These are phyloP conservation scores for Silene noctiflora DNA, from an alignment of 179 eudicot genomes.

Conservation along the genomic window DNA sequence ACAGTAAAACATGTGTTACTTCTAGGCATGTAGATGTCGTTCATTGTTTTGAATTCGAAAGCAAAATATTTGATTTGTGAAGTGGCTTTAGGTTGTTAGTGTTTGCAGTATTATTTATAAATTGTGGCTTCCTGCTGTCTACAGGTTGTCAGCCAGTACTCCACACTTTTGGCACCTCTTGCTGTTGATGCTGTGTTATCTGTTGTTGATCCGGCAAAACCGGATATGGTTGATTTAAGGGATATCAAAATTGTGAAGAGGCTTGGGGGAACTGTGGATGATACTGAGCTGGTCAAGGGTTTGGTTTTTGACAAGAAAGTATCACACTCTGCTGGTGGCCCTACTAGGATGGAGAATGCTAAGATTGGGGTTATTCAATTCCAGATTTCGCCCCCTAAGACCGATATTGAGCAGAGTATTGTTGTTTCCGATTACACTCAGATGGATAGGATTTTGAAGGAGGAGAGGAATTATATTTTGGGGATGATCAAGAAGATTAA, in stretches of 20 bases:
- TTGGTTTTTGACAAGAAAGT: slow-evolving; percentile 96
- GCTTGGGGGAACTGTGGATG: slow-evolving; percentile 89
- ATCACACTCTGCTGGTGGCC: slow-evolving; percentile 79
- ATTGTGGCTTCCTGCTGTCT: neutral
- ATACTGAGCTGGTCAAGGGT: slow-evolving; percentile 80
- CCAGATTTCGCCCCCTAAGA: slow-evolving; percentile 92
- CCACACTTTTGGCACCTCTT: slow-evolving; percentile 79
- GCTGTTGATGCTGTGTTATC: slow-evolving; percentile 87
- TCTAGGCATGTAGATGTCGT: neutral
- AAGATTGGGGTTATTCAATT: slow-evolving; percentile 92
- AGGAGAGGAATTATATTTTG: slow-evolving; percentile 89
- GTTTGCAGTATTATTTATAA: neutral
- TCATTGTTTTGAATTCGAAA: neutral
- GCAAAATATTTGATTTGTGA: neutral
- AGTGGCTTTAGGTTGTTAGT: neutral
- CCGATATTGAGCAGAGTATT: slow-evolving; percentile 94
- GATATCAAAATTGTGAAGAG: slow-evolving; percentile 90
- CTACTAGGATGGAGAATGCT: slow-evolving; percentile 83
- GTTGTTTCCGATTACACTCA: slow-evolving; percentile 90
- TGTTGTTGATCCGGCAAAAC: slow-evolving; percentile 75
- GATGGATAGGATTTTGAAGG: slow-evolving; percentile 96
- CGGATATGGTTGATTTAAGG: slow-evolving; percentile 77
- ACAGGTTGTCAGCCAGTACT: slow-evolving; percentile 82
- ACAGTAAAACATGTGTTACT: neutral
- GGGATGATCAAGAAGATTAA: slow-evolving; percentile 97